A percentile compares a stretch with the other conserved stretches of the same genome.
Evolutionary conservation across 345 rosid species (phyloP).

Genomic region (Eucalyptus polybractea): DNA sequence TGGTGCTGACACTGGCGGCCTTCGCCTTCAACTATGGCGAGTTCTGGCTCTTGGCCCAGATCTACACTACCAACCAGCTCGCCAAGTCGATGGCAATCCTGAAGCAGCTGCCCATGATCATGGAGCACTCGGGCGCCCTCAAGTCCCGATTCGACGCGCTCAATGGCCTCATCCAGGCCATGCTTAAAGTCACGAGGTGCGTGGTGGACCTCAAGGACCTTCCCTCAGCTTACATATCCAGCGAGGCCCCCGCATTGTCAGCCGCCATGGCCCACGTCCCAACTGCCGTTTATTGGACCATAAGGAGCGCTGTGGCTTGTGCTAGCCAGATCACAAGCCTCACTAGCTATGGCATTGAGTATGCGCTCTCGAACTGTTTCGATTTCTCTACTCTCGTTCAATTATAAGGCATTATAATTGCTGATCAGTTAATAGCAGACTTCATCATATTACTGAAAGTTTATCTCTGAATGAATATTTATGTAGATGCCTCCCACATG

Average conservation of each 20-base stretch:
- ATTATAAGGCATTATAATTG: not conserved
- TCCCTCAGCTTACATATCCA: slow-evolving; percentile 41
- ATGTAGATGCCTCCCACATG: not conserved
- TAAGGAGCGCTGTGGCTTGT: slow-evolving; percentile 56
- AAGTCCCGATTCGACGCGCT: slow-evolving; percentile 46
- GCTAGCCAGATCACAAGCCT: slow-evolving; percentile 47
- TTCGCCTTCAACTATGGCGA: slow-evolving; percentile 77
- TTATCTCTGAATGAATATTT: not conserved
- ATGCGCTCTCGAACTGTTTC: not conserved
- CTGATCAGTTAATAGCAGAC: not conserved
- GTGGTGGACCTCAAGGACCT: slow-evolving; percentile 46
- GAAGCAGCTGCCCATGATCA: slow-evolving; percentile 51
- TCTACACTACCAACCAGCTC: slow-evolving; percentile 51
- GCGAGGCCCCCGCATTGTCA: slow-evolving; percentile 18
- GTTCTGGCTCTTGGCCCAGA: slow-evolving; percentile 70
- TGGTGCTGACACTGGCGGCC: slow-evolving; percentile 62
- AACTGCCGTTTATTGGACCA: slow-evolving; percentile 73
- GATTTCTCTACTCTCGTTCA: not conserved
- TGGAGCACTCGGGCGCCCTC: slow-evolving; percentile 27
- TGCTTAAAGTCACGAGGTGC: slow-evolving; percentile 48
- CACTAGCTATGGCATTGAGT: slow-evolving; percentile 51
- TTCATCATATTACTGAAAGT: not conserved
- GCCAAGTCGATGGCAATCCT: slow-evolving; percentile 76
- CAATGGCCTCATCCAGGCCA: slow-evolving; percentile 35
- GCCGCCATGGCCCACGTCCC: slow-evolving; percentile 35